Evolutionary conservation across 441 rosid genomes (phyloP).

Genomic region (Croton laevigatus): DNA sequence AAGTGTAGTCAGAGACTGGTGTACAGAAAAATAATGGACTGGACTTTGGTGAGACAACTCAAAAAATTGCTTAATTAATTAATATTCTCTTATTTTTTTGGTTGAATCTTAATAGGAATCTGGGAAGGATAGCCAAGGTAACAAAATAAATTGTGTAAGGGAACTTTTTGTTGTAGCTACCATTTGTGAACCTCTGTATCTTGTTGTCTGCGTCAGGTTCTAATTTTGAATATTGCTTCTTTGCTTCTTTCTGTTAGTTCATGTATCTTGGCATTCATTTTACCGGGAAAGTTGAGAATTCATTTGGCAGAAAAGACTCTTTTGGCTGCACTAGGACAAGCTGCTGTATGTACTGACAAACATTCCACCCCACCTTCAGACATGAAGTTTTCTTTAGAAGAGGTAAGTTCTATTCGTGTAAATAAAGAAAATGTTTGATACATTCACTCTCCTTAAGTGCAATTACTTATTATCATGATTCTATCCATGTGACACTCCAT

Average conservation of each 20-base stretch:
- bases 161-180: conserved; percentile 91
- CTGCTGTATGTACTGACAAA: conserved; percentile 69
- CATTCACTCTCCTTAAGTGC: background rate
- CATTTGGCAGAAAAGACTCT: conserved; percentile 80
- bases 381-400: conserved; percentile 71
- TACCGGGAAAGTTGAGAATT: conserved; percentile 72
- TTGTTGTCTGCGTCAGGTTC: conserved; percentile 91
- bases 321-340: conserved; percentile 92
- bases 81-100: conserved; percentile 8
- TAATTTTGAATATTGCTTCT: conserved; percentile 7
- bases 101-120: conserved; percentile 53
- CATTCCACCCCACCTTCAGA: conserved; percentile 62
- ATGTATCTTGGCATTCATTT: conserved; percentile 18
- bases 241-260: conserved; percentile 17
- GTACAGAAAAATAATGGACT: background rate
- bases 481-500: background rate
- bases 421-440: background rate
- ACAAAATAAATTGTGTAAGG: conserved; percentile 84
- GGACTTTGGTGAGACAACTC: background rate
- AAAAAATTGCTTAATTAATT: conserved; percentile 10
- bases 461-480: background rate
- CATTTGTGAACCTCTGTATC: conserved; percentile 87
- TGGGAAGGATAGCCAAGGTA: conserved; percentile 92
- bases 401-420: conserved; percentile 47
- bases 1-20: background rate